phyloP scores from a whole-genome alignment of 805 yeast species.

The Lachancea sp. region DNA sequence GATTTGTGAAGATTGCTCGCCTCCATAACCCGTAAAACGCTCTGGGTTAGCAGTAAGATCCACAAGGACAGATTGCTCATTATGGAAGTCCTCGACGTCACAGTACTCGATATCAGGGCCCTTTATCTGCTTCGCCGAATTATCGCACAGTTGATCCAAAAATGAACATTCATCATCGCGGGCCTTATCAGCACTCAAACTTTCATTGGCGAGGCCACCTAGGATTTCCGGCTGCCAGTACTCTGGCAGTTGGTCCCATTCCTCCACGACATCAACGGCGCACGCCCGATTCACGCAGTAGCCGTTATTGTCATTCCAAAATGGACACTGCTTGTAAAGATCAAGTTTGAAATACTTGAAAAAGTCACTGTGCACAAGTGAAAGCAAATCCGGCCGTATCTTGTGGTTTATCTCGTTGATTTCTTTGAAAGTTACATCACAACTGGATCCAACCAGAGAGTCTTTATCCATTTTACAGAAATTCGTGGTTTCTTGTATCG shows the following conservation, averaged over 20 bases:
- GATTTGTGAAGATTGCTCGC: constrained; percentile 82
- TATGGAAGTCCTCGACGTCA: constrained; percentile 53
- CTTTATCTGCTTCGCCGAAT: constrained; percentile 16
- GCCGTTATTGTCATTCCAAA: constrained; percentile 71
- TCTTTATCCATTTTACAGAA: constrained; percentile 32
- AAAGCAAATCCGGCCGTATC: constrained; percentile 50
- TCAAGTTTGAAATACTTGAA: constrained; percentile 85
- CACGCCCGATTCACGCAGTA: constrained; percentile 84
- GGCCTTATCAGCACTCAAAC: constrained; percentile 23
- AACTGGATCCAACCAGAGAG: constrained; percentile 29
- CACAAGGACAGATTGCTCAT: constrained; percentile 71
- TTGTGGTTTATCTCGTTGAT: constrained; percentile 46
- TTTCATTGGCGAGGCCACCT: constrained; percentile 34
- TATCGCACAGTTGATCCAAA: constrained; percentile 35
- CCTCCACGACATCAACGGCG: constrained; percentile 79
- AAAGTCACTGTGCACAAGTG: constrained; percentile 66
- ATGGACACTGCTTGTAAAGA: constrained; percentile 76
- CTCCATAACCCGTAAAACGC: constrained; percentile 93
- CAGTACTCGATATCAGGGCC: constrained; percentile 55
- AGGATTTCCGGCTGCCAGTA: constrained; percentile 68
- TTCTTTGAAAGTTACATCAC: constrained; percentile 40
- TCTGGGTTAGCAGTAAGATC: constrained; percentile 87
- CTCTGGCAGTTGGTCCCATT: constrained; percentile 64
- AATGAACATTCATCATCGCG: constrained; percentile 32
- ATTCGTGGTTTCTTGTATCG: constrained; percentile 10